Conservation (phyloP, 805 yeast genomes). For the Saccharomycopsis schoenii region DNA sequence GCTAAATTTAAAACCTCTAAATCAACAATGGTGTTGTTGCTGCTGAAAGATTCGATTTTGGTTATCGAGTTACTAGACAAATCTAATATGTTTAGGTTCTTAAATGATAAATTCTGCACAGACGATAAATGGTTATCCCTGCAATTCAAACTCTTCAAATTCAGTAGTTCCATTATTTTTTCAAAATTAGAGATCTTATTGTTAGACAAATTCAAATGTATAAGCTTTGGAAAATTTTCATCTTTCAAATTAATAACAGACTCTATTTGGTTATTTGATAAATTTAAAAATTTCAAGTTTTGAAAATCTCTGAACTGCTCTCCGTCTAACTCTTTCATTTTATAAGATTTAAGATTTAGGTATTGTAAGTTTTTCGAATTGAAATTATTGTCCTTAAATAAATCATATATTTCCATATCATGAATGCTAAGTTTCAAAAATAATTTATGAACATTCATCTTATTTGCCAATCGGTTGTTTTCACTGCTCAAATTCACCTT, state of each 20-base stretch:
- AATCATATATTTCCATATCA: background rate
- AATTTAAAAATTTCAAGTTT: background rate
- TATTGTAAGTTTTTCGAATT: background rate
- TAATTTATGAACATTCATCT: background rate
- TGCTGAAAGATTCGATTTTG: slow-evolving; percentile 5
- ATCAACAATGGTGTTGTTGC: background rate
- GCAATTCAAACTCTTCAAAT: slow-evolving; percentile 4
- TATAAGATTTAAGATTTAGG: background rate
- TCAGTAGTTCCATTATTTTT: slow-evolving; percentile 4
- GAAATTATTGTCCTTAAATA: background rate
- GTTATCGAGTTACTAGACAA: slow-evolving; percentile 5
- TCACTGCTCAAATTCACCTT: background rate
- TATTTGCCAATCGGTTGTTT: background rate
- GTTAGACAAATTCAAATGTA: slow-evolving; percentile 5
- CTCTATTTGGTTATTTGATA: slow-evolving; percentile 2
- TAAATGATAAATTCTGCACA: background rate
- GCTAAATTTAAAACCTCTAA: slow-evolving; percentile 4
- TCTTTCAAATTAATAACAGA: background rate
- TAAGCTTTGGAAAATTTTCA: slow-evolving; percentile 8
- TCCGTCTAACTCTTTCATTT: slow-evolving; percentile 5
- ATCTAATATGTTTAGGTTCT: slow-evolving; percentile 1
- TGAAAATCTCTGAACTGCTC: slow-evolving; percentile 2
- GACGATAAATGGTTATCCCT: slow-evolving; percentile 4
- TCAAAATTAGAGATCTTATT: slow-evolving; percentile 1
- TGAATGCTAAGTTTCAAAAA: background rate